phyloP scores from a whole-genome alignment of 768 basidiomycete genomes.

The Galerina marginata region DNA sequence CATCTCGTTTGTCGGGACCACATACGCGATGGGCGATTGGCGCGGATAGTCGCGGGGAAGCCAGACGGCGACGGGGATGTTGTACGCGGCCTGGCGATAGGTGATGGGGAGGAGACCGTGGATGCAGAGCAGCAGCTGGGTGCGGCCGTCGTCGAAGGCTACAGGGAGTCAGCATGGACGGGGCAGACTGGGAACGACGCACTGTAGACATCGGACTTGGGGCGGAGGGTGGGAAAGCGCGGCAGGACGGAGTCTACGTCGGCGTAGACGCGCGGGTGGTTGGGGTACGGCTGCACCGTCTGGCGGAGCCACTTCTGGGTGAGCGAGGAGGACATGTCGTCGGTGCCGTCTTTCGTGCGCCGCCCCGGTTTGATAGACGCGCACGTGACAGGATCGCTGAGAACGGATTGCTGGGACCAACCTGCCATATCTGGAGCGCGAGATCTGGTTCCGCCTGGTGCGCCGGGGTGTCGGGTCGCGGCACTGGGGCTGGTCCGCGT shows the following conservation, averaged over 20 bases:
- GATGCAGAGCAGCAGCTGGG: constrained; percentile 87
- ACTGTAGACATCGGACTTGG: constrained; percentile 86
- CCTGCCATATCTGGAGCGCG: constrained; percentile 17
- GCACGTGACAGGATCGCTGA: not conserved
- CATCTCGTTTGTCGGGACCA: constrained; percentile 92
- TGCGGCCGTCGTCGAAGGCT: constrained; percentile 96
- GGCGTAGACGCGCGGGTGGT: constrained; percentile 59
- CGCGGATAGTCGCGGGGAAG: constrained; percentile 84
- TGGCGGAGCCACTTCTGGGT: constrained; percentile 72
- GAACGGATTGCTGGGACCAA: constrained; percentile 6
- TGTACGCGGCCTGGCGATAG: constrained; percentile 79
- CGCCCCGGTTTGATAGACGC: too few species aligned
- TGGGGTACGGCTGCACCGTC: constrained; percentile 60
- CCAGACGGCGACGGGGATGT: constrained; percentile 94
- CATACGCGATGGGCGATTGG: constrained; percentile 84
- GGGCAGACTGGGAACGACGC: constrained; percentile 28
- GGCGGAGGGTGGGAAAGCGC: constrained; percentile 62
- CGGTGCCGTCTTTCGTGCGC: constrained; percentile 10
- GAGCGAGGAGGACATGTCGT: constrained; percentile 37
- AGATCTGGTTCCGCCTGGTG: constrained; percentile 17
- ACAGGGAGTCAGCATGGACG: constrained; percentile 18
- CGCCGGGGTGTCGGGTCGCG: constrained; percentile 15
- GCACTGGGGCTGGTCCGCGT: constrained; percentile 8
- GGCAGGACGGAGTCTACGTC: constrained; percentile 68
- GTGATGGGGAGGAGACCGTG: constrained; percentile 92